Conservation (phyloP, 2,329 filamentous ascomycete species). For the Hansfordia pulvinata region DNA sequence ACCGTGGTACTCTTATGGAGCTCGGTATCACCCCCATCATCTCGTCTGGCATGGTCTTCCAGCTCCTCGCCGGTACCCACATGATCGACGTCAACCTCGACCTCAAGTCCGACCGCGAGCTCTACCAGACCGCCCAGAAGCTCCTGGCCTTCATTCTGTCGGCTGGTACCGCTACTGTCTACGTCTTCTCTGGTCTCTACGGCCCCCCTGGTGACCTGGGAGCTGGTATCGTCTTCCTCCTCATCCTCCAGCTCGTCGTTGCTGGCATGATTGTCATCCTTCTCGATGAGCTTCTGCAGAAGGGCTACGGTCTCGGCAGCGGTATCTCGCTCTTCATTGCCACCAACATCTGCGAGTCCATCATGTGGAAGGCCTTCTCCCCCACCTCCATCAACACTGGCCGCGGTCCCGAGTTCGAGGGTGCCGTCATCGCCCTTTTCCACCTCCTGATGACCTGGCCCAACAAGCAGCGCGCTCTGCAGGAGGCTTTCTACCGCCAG, state of each 20-base stretch:
- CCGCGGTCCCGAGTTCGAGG: constrained; percentile 97
- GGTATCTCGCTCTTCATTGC: constrained; percentile 99
- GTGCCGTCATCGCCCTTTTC: constrained; percentile 93
- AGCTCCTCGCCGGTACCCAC: constrained; percentile 97
- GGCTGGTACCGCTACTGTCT: constrained; percentile 94
- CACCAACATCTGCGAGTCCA: constrained; percentile 99
- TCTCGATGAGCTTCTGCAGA: constrained; percentile 96
- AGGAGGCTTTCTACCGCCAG: constrained; percentile 98
- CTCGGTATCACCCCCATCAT: constrained; percentile 97
- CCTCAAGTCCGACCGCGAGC: constrained; percentile 98
- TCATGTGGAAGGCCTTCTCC: constrained; percentile 99
- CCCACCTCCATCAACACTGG: constrained; percentile 99
- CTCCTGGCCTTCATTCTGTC: constrained; percentile 95
- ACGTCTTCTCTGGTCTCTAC: constrained; percentile 96
- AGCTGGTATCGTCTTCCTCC: constrained; percentile 93
- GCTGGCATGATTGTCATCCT: constrained; percentile 98
- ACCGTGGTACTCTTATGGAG: constrained; percentile 92
- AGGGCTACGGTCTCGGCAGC: constrained; percentile 96
- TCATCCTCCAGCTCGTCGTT: constrained; percentile 95
- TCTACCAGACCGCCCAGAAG: constrained; percentile 99
- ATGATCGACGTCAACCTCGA: constrained; percentile 99
- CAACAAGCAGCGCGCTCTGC: constrained; percentile 97
- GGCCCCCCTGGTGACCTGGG: constrained; percentile 93
- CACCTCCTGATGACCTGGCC: constrained; percentile 97
- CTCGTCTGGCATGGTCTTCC: constrained; percentile 99